A percentile compares a stretch with the other conserved stretches of the same genome.
These are phyloP conservation scores for Talaromyces nanjingensis DNA, from an alignment of 495 filamentous ascomycete species.

Conservation along the genomic window DNA sequence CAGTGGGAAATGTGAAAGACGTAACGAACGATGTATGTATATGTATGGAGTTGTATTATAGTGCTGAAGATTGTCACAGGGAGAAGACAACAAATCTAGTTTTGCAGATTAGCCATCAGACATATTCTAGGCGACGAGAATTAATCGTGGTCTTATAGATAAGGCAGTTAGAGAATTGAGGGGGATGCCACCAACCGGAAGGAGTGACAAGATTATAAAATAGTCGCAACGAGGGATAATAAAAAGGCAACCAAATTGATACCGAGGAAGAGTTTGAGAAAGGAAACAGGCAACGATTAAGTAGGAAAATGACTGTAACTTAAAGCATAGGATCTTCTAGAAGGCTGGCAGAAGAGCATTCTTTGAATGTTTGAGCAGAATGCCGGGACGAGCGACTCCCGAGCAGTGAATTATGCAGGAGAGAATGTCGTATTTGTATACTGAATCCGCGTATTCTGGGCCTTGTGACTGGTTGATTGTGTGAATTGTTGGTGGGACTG, in stretches of 20 bases:
- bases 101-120: neutral
- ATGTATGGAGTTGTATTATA: neutral
- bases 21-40: neutral
- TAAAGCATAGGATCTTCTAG: neutral
- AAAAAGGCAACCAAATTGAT: neutral
- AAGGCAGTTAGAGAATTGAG: neutral
- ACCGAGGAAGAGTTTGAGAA: neutral
- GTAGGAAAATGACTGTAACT: neutral
- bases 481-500: neutral
- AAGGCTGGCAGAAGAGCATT: neutral
- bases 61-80: neutral
- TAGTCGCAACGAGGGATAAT: neutral
- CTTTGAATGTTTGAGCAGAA: neutral
- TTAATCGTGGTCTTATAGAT: neutral
- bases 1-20: neutral
- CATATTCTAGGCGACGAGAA: neutral
- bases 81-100: neutral
- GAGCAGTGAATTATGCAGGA: neutral
- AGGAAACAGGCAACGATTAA: neutral
- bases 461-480: neutral
- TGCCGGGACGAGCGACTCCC: neutral
- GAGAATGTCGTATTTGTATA: neutral
- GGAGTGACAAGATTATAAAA: neutral
- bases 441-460: neutral
- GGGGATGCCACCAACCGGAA: neutral